A percentile compares a stretch with the other conserved stretches of the same genome.
Conservation (phyloP, 2,329 filamentous ascomycete genomes). For the Cytospora piceae region DNA sequence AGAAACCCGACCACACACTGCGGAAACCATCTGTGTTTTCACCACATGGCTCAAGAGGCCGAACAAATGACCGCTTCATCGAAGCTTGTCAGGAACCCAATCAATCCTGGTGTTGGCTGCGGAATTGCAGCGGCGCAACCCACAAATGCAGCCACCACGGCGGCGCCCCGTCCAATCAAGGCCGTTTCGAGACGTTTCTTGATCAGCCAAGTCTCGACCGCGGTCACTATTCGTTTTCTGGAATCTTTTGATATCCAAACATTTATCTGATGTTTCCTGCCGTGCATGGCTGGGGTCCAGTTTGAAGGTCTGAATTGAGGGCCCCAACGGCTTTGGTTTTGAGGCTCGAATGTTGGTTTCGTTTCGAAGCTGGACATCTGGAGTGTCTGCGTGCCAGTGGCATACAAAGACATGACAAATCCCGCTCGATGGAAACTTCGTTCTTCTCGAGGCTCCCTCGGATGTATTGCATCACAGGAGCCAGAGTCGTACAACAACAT, state of each 20-base stretch:
- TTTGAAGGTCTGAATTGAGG: background rate
- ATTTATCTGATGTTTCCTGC: background rate
- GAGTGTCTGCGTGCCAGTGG: background rate
- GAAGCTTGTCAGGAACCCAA: constrained; percentile 10
- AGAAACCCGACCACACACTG: background rate
- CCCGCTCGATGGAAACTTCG: background rate
- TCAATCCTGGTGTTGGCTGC: background rate
- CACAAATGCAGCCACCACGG: background rate
- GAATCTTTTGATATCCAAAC: background rate
- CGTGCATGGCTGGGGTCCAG: background rate
- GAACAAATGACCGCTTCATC: constrained; percentile 9
- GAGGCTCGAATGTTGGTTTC: background rate
- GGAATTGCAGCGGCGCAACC: constrained; percentile 2
- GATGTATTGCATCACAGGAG: background rate
- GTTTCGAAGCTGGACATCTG: background rate
- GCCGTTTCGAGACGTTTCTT: constrained; percentile 3
- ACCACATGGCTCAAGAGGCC: background rate
- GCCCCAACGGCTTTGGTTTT: background rate
- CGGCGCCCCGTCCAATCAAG: constrained; percentile 5
- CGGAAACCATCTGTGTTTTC: background rate
- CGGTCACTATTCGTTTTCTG: constrained; percentile 10
- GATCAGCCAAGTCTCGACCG: constrained; percentile 18
- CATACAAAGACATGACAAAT: constrained; percentile 1
- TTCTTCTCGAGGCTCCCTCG: background rate
- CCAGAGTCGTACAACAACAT: background rate